Evolutionary conservation across 306 rosid genomes (phyloP), one percentile per base, ranked within the genome.

Genomic region (Acacia crassicarpa): DNA sequence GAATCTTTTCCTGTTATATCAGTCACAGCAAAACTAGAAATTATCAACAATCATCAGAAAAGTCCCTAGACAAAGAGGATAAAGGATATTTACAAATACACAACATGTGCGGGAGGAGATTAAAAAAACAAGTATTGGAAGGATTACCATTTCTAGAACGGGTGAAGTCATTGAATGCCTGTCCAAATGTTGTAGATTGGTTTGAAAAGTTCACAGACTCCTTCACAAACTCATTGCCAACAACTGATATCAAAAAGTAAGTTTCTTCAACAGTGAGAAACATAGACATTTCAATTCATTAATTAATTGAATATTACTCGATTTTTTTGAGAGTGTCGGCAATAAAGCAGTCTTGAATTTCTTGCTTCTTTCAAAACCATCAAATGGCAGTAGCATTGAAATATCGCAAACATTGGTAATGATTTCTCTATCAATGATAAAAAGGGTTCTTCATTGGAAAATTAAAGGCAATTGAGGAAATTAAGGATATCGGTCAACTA

Each of bases 201-300:
- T 92, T 95, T 76, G 98, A 91, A 80, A 89, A 95, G 81, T 86
- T 91, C 72, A 91, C 93, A 8, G 94, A 62, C 10, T 95, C 99
- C 84, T 86, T 92, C 72, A 95, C 96, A 77, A 95, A 95, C 91
- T 95, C 92, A 84, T 95, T 59, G 25, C 85, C 94, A 68, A 84
- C 94, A 84, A 95, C 97, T 95, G 92, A 82, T 67, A 78, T 80
- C 32, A 80, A 53, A 68, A 84, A 40, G 9, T 53, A 43, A 80
- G 68, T 22, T 71, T 79, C 8, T 46, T 56, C 71, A 66, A 53
- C 70, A 74, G 78, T 81, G 80, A 83, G 79, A 78, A 80, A 75
- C 67, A 72, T 20, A 63, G 67, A 73, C 63, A 22, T 62, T 72
- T 40, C 62, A 51, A 70, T 30, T 40, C 48, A 38, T 56, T 8